A percentile compares a stretch with the other conserved stretches of the same genome.
These are phyloP conservation scores for Thelonectria blattea DNA, from an alignment of 2,329 filamentous ascomycete genomes.

Conservation along the genomic window DNA sequence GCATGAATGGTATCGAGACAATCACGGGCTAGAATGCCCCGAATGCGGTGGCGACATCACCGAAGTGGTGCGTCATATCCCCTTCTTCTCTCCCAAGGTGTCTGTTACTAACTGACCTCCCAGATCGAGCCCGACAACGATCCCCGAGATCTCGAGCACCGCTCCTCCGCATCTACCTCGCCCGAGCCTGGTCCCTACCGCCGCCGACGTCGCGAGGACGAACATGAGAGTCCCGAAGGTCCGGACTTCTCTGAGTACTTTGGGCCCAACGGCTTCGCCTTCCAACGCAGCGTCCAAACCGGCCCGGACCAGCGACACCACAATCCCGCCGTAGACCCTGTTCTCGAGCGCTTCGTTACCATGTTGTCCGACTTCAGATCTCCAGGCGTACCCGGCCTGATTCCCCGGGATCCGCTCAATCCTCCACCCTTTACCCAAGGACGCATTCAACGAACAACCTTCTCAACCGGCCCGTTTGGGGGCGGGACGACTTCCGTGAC, in stretches of 20 bases:
- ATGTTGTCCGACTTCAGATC: slow-evolving; percentile 50
- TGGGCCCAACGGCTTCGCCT: slow-evolving; percentile 50
- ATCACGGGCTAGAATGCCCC: slow-evolving; percentile 74
- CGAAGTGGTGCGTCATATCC: slow-evolving; percentile 75
- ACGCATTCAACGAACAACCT: slow-evolving; percentile 47
- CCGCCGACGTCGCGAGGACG: slow-evolving; percentile 40
- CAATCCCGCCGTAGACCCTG: slow-evolving; percentile 45
- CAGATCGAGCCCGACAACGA: slow-evolving; percentile 65
- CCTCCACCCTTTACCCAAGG: slow-evolving; percentile 33
- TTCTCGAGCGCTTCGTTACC: slow-evolving; percentile 51
- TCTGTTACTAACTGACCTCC: slow-evolving; percentile 23
- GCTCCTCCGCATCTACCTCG: slow-evolving; percentile 39
- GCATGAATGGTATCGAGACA: slow-evolving; percentile 80
- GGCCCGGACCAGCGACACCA: slow-evolving; percentile 33
- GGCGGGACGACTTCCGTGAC: slow-evolving; percentile 56
- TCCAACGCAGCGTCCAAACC: slow-evolving; percentile 45
- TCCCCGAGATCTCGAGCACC: slow-evolving; percentile 55
- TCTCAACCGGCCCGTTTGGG: slow-evolving; percentile 45
- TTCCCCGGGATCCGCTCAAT: slow-evolving; percentile 22
- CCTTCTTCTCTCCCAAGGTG: neutral
- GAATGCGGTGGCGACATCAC: slow-evolving; percentile 78
- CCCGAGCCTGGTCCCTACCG: slow-evolving; percentile 34
- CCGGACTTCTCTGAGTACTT: slow-evolving; percentile 62
- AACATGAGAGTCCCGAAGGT: slow-evolving; percentile 63
- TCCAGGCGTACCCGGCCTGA: slow-evolving; percentile 19